Percentiles rank a stretch among this genome's conserved stretches.
Evolutionary conservation across 805 yeast genomes (phyloP).

Genomic region (Ogataea zsoltii): DNA sequence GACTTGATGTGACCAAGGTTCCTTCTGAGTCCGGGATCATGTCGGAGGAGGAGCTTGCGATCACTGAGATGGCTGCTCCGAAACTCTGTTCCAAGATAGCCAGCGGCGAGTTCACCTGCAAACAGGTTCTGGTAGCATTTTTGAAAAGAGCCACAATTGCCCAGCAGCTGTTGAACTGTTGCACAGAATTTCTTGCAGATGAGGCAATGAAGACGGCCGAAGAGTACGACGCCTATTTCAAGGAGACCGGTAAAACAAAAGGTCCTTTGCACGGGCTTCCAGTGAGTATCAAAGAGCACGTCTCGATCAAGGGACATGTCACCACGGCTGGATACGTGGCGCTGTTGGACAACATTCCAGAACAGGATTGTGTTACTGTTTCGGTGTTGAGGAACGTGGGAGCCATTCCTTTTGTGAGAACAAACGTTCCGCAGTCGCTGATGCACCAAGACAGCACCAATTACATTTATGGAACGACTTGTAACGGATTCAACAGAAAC

Average conservation of each 20-base stretch:
- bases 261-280: conserved; percentile 73
- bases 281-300: conserved; percentile 42
- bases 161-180: conserved; percentile 50
- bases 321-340: conserved; percentile 51
- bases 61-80: conserved; percentile 38
- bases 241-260: conserved; percentile 46
- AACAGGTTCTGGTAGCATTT: conserved; percentile 51
- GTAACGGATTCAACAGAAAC: conserved; percentile 50
- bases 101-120: conserved; percentile 39
- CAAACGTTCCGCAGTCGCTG: conserved; percentile 54
- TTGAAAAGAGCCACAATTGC: conserved; percentile 58
- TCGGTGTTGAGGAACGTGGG: conserved; percentile 44
- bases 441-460: conserved; percentile 58
- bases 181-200: conserved; percentile 49
- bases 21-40: conserved; percentile 32
- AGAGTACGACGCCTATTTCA: conserved; percentile 51
- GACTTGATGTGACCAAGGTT: conserved; percentile 27
- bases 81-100: conserved; percentile 11
- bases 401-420: conserved; percentile 57
- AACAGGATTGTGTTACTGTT: conserved; percentile 42
- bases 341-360: conserved; percentile 28
- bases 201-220: conserved; percentile 59
- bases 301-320: conserved; percentile 48
- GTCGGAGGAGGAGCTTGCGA: conserved; percentile 38
- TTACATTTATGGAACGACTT: conserved; percentile 49